Evolutionary conservation across 2,329 filamentous ascomycete genomes (phyloP).

Genomic region (Stagonosporopsis cucurbitacearum): DNA sequence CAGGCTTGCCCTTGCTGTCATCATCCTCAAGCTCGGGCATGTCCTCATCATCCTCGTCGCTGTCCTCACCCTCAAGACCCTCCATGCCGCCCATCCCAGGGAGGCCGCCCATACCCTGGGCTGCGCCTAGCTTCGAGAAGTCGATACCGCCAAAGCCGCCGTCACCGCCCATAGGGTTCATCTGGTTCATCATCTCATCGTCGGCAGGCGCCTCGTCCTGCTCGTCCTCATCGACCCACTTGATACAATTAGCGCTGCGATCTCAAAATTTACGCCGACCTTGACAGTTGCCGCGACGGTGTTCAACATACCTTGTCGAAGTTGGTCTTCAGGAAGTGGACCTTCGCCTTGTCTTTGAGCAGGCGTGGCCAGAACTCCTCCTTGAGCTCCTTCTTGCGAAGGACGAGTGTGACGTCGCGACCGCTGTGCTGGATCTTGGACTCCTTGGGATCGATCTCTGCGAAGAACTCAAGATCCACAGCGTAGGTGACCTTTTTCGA

Average conservation of each 20-base stretch:
- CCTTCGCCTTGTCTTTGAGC: conserved; percentile 86
- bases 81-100: conserved; percentile 35
- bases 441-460: conserved; percentile 83
- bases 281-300: background rate
- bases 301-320: conserved; percentile 80
- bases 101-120: conserved; percentile 44
- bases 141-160: conserved; percentile 87
- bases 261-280: background rate
- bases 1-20: conserved; percentile 37
- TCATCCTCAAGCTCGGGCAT: conserved; percentile 73
- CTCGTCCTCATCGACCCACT: conserved; percentile 98
- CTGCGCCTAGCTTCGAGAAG: conserved; percentile 80
- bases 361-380: conserved; percentile 95
- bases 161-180: conserved; percentile 62
- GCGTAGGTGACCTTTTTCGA: conserved; percentile 87
- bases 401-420: conserved; percentile 86
- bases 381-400: conserved; percentile 96
- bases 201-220: conserved; percentile 90
- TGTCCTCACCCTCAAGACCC: conserved; percentile 47
- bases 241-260: conserved; percentile 29
- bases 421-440: conserved; percentile 87
- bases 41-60: conserved; percentile 67
- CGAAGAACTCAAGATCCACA: conserved; percentile 86
- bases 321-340: conserved; percentile 97
- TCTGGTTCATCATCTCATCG: conserved; percentile 70